phyloP scores from a whole-genome alignment of 2,329 filamentous ascomycete genomes.

The Myriangium duriaei region DNA sequence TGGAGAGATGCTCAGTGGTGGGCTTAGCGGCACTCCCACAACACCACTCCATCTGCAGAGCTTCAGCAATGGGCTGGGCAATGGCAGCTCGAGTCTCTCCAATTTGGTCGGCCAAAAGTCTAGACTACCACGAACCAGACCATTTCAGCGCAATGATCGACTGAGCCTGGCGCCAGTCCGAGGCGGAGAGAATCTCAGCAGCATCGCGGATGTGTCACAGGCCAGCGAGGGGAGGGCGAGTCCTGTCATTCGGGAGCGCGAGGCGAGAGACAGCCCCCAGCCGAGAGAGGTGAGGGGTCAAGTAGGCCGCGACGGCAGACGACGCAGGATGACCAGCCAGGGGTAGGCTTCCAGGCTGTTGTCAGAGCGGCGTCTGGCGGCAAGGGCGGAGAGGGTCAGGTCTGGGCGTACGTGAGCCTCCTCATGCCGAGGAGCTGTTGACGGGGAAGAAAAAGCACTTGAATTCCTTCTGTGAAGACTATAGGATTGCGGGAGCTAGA shows the following conservation, averaged over 20 bases:
- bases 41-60: not conserved
- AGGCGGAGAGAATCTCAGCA: not conserved
- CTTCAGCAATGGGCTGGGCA: constrained; percentile 1
- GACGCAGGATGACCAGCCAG: constrained; percentile 9
- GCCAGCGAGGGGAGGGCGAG: constrained; percentile 3
- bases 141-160: constrained; percentile 3
- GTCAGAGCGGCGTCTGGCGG: no score
- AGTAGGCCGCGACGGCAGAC: constrained; percentile 4
- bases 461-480: no score
- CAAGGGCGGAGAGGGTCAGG: no score
- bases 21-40: not conserved
- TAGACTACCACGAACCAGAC: constrained; percentile 5
- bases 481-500: no score
- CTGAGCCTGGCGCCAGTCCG: constrained; percentile 1
- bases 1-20: constrained; percentile 8
- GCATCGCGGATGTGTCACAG: constrained; percentile 1
- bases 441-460: no score
- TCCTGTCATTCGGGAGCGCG: constrained; percentile 5
- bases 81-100: constrained; percentile 4
- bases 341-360: constrained; percentile 4
- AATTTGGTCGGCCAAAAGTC: constrained; percentile 3
- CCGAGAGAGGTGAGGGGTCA: not conserved
- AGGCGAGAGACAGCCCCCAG: not conserved
- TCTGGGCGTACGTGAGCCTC: no score
- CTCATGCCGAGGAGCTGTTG: no score